Evolutionary conservation across 306 rosid species (phyloP), one percentile per base, ranked within the genome.

Genomic region (Quercus alba): DNA sequence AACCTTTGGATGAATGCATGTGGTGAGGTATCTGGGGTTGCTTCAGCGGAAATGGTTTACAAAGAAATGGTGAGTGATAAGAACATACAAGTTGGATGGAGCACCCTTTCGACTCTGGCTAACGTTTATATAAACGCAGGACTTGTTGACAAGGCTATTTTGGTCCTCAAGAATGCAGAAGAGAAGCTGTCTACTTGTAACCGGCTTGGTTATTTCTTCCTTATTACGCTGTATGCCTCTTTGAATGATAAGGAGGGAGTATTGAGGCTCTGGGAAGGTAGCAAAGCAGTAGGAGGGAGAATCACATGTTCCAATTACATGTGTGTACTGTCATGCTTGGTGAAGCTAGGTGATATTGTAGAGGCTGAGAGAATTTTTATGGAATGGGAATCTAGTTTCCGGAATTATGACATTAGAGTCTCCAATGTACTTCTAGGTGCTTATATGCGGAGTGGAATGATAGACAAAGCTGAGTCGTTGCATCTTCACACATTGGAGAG

Each of bases 371-470:
- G 78, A 80, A 77, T 88, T 84, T 91, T 92, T 77, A 57, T 17
- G 78, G 94, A 92, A 74, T 92, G 98, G 97, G 98, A 94, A 68
- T 78, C 85, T 59, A 77, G 75, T 55, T 88, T 87, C 77, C 82
- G 63, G 9, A 92, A 80, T 23, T 94, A 88, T 35, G 97, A 94
- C 81, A 81, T 91, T 62, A 85, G 97, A 84, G 89, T 94, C 70
- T 88, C 97, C 63, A 94, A 91, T 80, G 91, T 92, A 71, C 97
- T 91, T 88, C 85, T 94, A 78, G 97, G 98, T 72, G 98, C 97
- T 58, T 92, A 88, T 56, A 80, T 90, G 89, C 78, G 91, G 77
- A 86, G 84, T 84, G 98, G 95, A 76, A 75, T 81, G 87, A 70
- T 90, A 68, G 94, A 90, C 13, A 84, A 90, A 77, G 97, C 97